Conservation (phyloP, 108 stramenopile genomes). For the Conticribra guillardii region DNA sequence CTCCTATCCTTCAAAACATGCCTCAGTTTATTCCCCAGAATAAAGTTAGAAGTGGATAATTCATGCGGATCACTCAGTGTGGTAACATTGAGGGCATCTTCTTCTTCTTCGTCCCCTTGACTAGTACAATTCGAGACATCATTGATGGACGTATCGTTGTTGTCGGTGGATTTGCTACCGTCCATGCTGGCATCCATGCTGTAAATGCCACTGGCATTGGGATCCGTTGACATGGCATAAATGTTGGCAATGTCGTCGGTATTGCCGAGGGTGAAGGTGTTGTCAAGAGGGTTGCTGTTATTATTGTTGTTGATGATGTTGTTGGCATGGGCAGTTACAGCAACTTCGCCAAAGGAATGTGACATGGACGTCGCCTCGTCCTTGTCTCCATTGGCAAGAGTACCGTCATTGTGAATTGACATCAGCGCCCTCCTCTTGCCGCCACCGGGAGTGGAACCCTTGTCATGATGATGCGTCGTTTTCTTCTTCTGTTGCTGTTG, state of each 20-base stretch:
- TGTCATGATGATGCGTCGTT: background rate
- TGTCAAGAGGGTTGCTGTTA: conserved; percentile 8
- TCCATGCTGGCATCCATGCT: conserved; percentile 13
- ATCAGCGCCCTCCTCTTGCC: background rate
- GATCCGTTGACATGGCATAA: conserved; percentile 17
- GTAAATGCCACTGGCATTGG: conserved; percentile 9
- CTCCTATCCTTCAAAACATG: conserved; percentile 36
- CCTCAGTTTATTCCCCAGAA: conserved; percentile 42
- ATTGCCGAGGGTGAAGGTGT: conserved; percentile 39
- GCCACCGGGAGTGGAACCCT: background rate
- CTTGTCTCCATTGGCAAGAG: no score
- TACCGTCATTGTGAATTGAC: background rate
- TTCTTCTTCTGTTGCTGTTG: background rate
- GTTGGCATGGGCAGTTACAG: background rate
- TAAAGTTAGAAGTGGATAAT: conserved; percentile 77
- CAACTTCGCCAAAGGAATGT: background rate
- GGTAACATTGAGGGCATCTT: conserved; percentile 27
- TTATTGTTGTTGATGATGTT: background rate
- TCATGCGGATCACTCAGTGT: conserved; percentile 82
- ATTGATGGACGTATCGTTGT: background rate
- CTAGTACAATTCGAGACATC: background rate
- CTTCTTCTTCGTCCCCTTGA: background rate
- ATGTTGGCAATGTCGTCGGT: conserved; percentile 39
- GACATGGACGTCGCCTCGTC: no score
- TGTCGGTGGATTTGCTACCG: background rate